Conservation (phyloP, 345 rosid species). For the Limnanthes douglasii region DNA sequence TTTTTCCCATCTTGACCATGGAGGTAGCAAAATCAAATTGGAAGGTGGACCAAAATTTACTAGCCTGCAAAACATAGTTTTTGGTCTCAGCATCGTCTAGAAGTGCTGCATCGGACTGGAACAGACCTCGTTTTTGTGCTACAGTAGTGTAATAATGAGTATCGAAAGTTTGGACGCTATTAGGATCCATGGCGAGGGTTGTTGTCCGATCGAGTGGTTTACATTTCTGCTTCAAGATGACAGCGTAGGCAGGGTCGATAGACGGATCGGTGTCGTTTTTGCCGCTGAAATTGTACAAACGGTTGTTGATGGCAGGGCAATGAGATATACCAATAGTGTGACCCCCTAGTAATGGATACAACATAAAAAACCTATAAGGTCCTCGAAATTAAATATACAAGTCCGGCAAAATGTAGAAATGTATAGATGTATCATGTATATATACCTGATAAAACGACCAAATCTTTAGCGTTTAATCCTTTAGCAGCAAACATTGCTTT, state of each 20-base stretch:
- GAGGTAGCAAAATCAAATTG: conserved; percentile 22
- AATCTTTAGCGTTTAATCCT: conserved; percentile 23
- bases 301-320: conserved; percentile 12
- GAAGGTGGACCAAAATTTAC: conserved; percentile 9
- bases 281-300: conserved; percentile 34
- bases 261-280: conserved; percentile 35
- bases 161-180: conserved; percentile 27
- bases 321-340: conserved; percentile 41
- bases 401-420: neutral
- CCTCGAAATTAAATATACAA: neutral
- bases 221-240: conserved; percentile 19
- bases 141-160: conserved; percentile 18
- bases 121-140: conserved; percentile 23
- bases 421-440: neutral
- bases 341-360: conserved; percentile 11
- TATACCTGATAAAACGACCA: conserved; percentile 21
- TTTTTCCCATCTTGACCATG: conserved; percentile 35
- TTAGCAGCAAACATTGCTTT: conserved; percentile 16
- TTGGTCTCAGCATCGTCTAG: conserved; percentile 15
- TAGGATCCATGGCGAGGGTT: conserved; percentile 32
- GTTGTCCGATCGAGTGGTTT: conserved; percentile 15
- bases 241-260: conserved; percentile 19
- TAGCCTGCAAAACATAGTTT: conserved; percentile 7
- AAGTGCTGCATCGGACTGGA: conserved; percentile 38
- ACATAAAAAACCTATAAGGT: neutral